Percentiles rank a stretch among this genome's conserved stretches.
phyloP scores from a whole-genome alignment of 352 stramenopile genomes.

The Elongisporangium senticosum region DNA sequence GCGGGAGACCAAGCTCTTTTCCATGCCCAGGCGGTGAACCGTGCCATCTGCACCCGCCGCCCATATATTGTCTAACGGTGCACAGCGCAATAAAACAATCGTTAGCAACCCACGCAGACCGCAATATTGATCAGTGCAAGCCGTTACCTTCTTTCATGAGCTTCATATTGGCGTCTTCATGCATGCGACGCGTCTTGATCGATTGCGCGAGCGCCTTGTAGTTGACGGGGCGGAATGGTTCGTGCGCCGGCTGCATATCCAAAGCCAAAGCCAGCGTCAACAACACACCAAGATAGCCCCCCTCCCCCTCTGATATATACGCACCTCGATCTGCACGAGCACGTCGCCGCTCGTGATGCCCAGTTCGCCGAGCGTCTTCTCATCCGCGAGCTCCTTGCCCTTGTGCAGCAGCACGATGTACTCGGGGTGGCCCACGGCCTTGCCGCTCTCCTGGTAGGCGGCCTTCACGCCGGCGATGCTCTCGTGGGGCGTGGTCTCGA shows the following conservation, averaged over 20 bases:
- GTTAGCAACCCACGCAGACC: background rate
- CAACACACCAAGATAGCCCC: background rate
- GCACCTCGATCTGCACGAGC: conserved; percentile 79
- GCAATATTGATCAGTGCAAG: background rate
- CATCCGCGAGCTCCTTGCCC: conserved; percentile 78
- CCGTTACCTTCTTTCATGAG: conserved; percentile 71
- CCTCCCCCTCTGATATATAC: background rate
- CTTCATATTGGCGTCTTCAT: conserved; percentile 78
- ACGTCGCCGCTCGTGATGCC: conserved; percentile 71
- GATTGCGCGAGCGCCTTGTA: conserved; percentile 78
- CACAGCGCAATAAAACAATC: background rate
- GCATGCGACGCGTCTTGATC: conserved; percentile 68
- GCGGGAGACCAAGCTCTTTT: conserved; percentile 79
- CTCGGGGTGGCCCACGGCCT: conserved; percentile 57
- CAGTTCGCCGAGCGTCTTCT: conserved; percentile 80
- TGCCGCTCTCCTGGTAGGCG: conserved; percentile 69
- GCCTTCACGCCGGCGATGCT: conserved; percentile 81
- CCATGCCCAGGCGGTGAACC: conserved; percentile 72
- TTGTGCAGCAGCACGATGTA: conserved; percentile 85
- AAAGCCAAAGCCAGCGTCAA: background rate
- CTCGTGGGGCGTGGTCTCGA: conserved; percentile 66
- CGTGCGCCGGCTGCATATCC: conserved; percentile 39
- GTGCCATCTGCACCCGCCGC: conserved; percentile 70
- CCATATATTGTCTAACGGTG: conserved; percentile 74
- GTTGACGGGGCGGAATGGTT: conserved; percentile 85